These are phyloP conservation scores for Aspergillus kassunensis DNA, from an alignment of 495 filamentous ascomycete species.

Conservation along the genomic window DNA sequence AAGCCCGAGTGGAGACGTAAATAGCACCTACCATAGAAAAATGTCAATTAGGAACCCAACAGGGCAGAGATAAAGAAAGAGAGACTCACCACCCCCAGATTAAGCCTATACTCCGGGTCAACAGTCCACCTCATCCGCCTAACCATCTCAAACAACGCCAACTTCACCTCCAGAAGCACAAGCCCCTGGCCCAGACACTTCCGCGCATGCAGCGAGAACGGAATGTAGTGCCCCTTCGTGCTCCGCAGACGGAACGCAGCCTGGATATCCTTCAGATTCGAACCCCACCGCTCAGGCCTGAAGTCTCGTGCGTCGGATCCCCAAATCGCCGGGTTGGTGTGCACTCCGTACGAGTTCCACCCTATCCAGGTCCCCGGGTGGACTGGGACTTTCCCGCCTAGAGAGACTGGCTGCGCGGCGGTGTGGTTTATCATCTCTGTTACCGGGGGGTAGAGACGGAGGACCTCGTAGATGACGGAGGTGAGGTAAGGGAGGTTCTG, in stretches of 20 bases:
- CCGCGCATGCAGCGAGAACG: slow-evolving; percentile 33
- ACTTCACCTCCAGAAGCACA: slow-evolving; percentile 31
- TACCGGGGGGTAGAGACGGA: slow-evolving; percentile 40
- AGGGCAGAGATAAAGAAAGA: background rate
- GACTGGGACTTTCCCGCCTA: slow-evolving; percentile 28
- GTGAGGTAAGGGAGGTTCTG: slow-evolving; percentile 34
- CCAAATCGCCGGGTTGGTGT: slow-evolving; percentile 29
- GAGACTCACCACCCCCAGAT: background rate
- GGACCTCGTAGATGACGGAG: slow-evolving; percentile 33
- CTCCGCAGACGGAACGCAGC: slow-evolving; percentile 11
- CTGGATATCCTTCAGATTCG: slow-evolving; percentile 24
- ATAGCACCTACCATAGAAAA: background rate
- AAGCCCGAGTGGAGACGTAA: background rate
- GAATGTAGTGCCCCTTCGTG: slow-evolving; percentile 31
- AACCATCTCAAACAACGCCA: slow-evolving; percentile 28
- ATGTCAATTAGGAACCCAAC: too few relatives aligned
- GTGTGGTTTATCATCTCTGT: slow-evolving; percentile 34
- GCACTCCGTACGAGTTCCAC: slow-evolving; percentile 34
- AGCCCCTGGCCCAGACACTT: slow-evolving; percentile 37
- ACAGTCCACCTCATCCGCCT: background rate
- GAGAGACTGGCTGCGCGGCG: slow-evolving; percentile 2
- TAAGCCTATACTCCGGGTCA: background rate
- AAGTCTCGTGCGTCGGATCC: slow-evolving; percentile 27
- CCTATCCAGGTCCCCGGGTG: slow-evolving; percentile 31
- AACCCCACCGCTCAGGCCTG: slow-evolving; percentile 36